Base-by-base conservation (phyloP, 2,329 filamentous ascomycete genomes). In the Penicillium glabrum region DNA sequence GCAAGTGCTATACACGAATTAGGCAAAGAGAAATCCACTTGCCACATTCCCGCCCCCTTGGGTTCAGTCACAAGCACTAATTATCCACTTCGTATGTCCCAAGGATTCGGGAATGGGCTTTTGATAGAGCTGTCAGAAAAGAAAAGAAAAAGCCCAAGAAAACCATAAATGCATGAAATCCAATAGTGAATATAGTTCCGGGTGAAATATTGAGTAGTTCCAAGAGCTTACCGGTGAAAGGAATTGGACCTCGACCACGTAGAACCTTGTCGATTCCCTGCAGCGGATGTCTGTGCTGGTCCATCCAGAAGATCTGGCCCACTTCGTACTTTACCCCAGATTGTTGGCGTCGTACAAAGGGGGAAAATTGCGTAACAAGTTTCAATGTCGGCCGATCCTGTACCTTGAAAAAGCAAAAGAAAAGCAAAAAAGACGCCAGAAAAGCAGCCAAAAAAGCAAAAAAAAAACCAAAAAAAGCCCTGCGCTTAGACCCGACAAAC, bases 241-340 rank as follows among this genome's bases (percentile, higher is more conserved):
- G 26, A 8, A 26, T 26, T 26, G 26, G 26, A 26, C 9, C 7
- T 29, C 27, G 27, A 13, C 27, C 29, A 21, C 46, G 27, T 56
- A 54, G 50, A 66, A 56, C 58, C 60, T 54, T 52, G 64, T 61
- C 57, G 19, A 64, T 66, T 62, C 56, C 64, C 62, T 67, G 65
- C 65, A 66, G 63, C 64, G 60, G 65, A 67, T 64, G 63, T 67
- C 65, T 58, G 63, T 66, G 63, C 65, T 63, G 60, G 45, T 59
- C n/a, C 51, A 26, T 57, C 46, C 49, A 62, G 54, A 59, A 49
- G 64, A 67, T 67, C 64, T 61, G 64, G 64, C 63, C 65, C 65
- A 67, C 64, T 61, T 44, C 21, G 33, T 29, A 23, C 21, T 54
- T 50, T 67, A 66, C 65, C 65, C 65, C 65, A 62, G 65, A 67